Evolutionary conservation across 2,329 filamentous ascomycete species (phyloP).

Genomic region (Elsinoe australis): DNA sequence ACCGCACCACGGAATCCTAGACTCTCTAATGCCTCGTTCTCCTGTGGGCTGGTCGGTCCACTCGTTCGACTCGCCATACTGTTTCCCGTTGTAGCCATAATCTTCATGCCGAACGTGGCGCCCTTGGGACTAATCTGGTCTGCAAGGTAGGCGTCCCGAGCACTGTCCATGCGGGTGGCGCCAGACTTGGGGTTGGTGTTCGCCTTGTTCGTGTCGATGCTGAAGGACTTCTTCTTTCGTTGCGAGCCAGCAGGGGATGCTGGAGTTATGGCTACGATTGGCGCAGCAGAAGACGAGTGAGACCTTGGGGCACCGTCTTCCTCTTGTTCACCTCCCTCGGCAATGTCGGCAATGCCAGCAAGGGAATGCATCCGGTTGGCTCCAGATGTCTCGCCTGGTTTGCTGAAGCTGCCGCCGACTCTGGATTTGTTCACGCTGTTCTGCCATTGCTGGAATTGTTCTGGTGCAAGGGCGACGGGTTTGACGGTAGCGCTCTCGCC

Average conservation of each 20-base stretch:
- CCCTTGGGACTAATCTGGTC: not conserved
- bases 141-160: not conserved
- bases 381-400: slow-evolving; percentile 6
- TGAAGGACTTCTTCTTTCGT: not conserved
- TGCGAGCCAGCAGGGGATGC: not conserved
- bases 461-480: slow-evolving; percentile 4
- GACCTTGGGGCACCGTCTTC: not conserved
- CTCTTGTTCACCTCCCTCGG: not conserved
- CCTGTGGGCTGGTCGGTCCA: not conserved
- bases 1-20: slow-evolving; percentile 11
- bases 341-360: slow-evolving; percentile 10
- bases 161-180: not conserved
- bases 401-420: not conserved
- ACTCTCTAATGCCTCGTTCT: slow-evolving; percentile 12
- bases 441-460: slow-evolving; percentile 14
- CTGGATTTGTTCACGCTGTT: slow-evolving; percentile 3
- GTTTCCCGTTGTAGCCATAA: not conserved
- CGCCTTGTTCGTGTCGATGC: not conserved
- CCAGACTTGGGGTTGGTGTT: not conserved
- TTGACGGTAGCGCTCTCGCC: slow-evolving; percentile 6
- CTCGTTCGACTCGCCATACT: not conserved
- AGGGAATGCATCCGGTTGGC: slow-evolving; percentile 12
- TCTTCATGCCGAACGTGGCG: slow-evolving; percentile 2
- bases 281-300: not conserved
- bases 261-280: slow-evolving; percentile 2